Base-by-base conservation (phyloP, 2,329 filamentous ascomycete species). In the Alternaria sp. region DNA sequence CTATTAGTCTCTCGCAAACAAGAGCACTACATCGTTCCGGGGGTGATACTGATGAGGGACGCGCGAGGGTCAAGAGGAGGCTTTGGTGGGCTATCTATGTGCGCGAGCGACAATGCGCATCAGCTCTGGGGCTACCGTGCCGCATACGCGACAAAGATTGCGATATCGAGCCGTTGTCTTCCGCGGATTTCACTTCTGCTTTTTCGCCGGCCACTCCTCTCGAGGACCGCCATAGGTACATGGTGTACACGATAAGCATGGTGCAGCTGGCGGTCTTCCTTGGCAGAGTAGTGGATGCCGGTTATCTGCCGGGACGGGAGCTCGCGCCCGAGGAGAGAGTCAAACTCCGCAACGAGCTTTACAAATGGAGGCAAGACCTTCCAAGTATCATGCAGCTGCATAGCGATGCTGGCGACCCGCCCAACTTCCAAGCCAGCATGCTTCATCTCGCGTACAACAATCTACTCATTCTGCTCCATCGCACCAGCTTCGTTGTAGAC, bases 61-160 rank as follows among this genome's bases (percentile, higher is more conserved):
- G 77, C 4, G 74, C 76, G n/a, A 75, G 76, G 61, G 65, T 86
- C 32, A 81, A 83, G 68, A 81, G 83, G 59, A 72, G 85, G 6
- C 82, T 87, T 7, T 87, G 85, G 84, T 87, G 85, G 85, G 83
- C 84, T 6, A 81, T 86, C 8, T 86, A 87, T 57, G 79, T 85
- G 50, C 77, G 84, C 10, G 84, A 86, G 56, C 80, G 83, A 49
- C 84, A 86, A 68, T 82, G 80, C 23, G 80, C 82, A 1, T 80
- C 82, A 3, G 81, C 83, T 10, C 66, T 83, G 6, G 83, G 84
- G 1, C 69, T 85, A 2, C 84, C 84, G 0, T 81, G 81, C 47
- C 77, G 83, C 1, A 84, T 85, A 32, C 81, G 82, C 7, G 83
- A 86, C 28, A 81, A 85, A 60, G 84, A 85, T 36, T 85, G 84